Evolutionary conservation across 2,329 filamentous ascomycete species (phyloP).

Genomic region (Botrytis byssoidea): DNA sequence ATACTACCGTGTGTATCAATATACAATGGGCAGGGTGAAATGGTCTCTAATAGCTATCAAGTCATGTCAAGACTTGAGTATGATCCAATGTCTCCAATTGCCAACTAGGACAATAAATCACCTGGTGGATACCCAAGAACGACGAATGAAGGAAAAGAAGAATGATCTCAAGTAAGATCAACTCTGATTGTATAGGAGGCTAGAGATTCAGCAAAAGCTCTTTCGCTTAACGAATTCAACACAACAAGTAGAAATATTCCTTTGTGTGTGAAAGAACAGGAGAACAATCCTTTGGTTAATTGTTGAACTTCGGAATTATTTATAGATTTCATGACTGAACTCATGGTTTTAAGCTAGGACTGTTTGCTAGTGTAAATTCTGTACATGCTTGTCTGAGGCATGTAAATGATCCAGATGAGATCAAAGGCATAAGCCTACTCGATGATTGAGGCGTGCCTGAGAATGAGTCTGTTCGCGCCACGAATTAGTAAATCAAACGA

Average conservation of each 20-base stretch:
- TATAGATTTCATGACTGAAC: neutral
- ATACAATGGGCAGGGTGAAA: neutral
- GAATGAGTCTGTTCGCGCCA: neutral
- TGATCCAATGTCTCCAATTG: neutral
- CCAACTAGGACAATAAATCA: neutral
- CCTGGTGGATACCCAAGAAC: neutral
- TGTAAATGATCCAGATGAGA: neutral
- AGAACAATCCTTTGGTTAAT: neutral
- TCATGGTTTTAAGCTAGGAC: neutral
- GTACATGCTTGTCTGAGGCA: neutral
- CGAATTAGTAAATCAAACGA: neutral
- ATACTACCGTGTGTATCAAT: neutral
- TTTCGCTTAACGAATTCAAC: too few relatives aligned
- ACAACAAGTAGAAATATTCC: neutral
- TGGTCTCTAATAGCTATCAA: neutral
- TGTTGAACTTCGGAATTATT: neutral
- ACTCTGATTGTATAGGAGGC: neutral
- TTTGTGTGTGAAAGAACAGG: neutral
- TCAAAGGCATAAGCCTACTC: constrained; percentile 1
- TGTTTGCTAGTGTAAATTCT: neutral
- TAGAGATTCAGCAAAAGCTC: too few relatives aligned
- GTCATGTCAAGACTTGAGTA: neutral
- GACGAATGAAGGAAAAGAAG: neutral
- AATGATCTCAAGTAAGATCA: neutral
- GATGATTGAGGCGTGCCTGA: neutral